These are phyloP conservation scores for Aspergillus flavus DNA, from an alignment of 2,329 filamentous ascomycete genomes.

Conservation along the genomic window DNA sequence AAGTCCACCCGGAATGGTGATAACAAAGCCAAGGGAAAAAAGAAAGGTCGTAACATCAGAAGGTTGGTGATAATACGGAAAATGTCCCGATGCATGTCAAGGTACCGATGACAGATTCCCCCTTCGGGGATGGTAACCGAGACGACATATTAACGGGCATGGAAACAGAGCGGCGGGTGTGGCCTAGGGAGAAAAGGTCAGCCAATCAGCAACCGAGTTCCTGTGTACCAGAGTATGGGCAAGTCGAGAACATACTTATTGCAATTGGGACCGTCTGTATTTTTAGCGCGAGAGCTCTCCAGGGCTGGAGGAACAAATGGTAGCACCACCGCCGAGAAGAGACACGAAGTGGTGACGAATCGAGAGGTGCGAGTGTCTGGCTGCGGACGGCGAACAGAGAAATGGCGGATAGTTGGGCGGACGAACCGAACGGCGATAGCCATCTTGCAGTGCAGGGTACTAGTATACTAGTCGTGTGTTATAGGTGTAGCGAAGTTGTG, in stretches of 20 bases:
- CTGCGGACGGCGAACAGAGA: constrained; percentile 46
- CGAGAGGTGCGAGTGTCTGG: constrained; percentile 44
- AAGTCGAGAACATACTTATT: constrained; percentile 36
- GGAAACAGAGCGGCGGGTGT: constrained; percentile 46
- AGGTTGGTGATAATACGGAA: not conserved
- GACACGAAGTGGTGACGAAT: constrained; percentile 44
- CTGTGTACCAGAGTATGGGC: not conserved
- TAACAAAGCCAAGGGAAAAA: constrained; percentile 1
- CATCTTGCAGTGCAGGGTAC: constrained; percentile 10
- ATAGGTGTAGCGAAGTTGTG: not conserved
- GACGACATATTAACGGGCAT: constrained; percentile 35
- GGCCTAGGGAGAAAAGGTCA: constrained; percentile 26
- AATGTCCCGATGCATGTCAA: not conserved
- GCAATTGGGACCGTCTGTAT: constrained; percentile 39
- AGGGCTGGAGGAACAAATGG: constrained; percentile 52
- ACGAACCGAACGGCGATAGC: constrained; percentile 27
- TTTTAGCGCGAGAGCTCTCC: constrained; percentile 47
- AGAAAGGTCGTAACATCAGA: constrained; percentile 1
- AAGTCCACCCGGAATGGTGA: not conserved
- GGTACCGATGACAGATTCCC: not conserved
- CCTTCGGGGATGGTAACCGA: constrained; percentile 4
- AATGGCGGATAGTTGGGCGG: constrained; percentile 46
- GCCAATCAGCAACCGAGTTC: not conserved
- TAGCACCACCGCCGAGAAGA: constrained; percentile 46
- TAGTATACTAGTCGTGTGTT: not conserved